Evolutionary conservation across 78 protist genomes (phyloP).

Genomic region (Blattamonas nauphoetae): DNA sequence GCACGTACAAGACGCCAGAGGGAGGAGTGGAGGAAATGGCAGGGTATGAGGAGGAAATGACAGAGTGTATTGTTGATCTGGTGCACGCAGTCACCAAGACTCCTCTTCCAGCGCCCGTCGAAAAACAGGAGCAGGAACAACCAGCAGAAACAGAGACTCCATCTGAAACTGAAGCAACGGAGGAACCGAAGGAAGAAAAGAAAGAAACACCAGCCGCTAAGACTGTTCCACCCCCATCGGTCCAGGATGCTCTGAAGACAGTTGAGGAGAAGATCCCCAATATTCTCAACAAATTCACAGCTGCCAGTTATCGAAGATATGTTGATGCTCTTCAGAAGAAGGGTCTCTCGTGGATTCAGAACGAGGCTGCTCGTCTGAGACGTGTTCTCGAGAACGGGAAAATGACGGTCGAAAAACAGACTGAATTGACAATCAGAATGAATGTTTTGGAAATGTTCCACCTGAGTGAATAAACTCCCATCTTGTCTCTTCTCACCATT

Average conservation of each 20-base stretch:
- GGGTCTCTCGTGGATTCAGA: background rate
- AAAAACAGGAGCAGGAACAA: background rate
- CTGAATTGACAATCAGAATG: background rate
- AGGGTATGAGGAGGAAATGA: background rate
- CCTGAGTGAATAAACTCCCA: no score
- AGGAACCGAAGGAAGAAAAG: background rate
- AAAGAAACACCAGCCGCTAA: no score
- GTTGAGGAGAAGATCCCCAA: background rate
- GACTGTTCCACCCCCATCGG: background rate
- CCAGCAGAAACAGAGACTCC: background rate
- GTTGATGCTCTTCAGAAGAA: background rate
- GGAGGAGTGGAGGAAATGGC: background rate
- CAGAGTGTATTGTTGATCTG: background rate
- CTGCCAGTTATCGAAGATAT: background rate
- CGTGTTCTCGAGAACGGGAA: background rate
- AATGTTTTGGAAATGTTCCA: no score
- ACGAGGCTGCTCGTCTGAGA: background rate
- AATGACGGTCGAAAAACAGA: background rate
- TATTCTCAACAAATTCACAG: background rate
- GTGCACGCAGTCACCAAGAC: background rate
- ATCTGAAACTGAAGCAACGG: background rate
- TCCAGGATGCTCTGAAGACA: background rate
- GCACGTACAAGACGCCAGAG: background rate
- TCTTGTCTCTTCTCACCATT: no score
- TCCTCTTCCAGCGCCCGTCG: no score